These are phyloP conservation scores for Clonostachys solani DNA, from an alignment of 2,329 filamentous ascomycete species.

Conservation along the genomic window DNA sequence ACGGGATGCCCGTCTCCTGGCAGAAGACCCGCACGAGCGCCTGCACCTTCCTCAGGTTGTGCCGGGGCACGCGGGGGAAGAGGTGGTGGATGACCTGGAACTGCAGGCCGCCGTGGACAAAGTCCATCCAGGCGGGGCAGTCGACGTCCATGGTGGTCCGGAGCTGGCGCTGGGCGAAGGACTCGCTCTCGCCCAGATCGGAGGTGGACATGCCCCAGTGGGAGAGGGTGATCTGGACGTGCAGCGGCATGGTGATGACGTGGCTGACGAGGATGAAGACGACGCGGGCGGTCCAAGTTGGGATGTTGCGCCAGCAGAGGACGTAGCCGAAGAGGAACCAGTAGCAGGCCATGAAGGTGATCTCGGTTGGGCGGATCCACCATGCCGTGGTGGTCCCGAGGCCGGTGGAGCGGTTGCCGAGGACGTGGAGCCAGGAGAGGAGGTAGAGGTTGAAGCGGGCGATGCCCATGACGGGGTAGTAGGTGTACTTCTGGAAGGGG, in stretches of 20 bases:
- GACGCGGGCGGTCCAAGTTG: constrained; percentile 61
- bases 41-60: constrained; percentile 75
- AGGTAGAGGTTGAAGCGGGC: constrained; percentile 71
- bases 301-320: constrained; percentile 42
- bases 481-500: constrained; percentile 59
- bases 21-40: constrained; percentile 78
- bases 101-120: constrained; percentile 82
- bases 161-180: constrained; percentile 86
- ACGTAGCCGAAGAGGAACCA: constrained; percentile 59
- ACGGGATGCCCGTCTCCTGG: constrained; percentile 75
- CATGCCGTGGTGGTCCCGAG: constrained; percentile 54
- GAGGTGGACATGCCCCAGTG: constrained; percentile 60
- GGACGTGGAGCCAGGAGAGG: constrained; percentile 61
- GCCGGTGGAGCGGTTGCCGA: constrained; percentile 47
- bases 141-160: constrained; percentile 93
- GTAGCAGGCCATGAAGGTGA: constrained; percentile 60
- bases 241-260: constrained; percentile 62
- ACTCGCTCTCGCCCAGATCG: constrained; percentile 78
- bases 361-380: constrained; percentile 65
- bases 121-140: constrained; percentile 84
- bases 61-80: constrained; percentile 77
- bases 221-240: constrained; percentile 68
- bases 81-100: constrained; percentile 89
- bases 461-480: constrained; percentile 64
- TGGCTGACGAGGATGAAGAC: constrained; percentile 61